These are phyloP conservation scores for Phalaenopsis hybrid DNA, from an alignment of 116 monocot genomes.

Conservation along the genomic window DNA sequence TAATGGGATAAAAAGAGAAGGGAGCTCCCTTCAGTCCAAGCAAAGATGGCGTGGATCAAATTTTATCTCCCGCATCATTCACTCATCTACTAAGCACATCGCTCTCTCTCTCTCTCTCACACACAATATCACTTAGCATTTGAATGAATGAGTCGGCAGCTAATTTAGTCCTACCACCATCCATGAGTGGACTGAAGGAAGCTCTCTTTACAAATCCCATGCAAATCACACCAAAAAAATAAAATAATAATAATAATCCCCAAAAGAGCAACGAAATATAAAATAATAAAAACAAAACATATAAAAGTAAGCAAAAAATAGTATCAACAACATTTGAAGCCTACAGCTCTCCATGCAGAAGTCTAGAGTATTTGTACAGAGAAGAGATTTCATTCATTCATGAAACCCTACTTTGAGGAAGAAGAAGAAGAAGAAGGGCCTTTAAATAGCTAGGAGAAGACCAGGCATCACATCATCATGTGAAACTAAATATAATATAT, in stretches of 20 bases:
- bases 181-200: constrained; percentile 56
- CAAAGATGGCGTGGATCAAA: constrained; percentile 21
- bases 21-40: constrained; percentile 75
- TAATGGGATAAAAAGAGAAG: constrained; percentile 6
- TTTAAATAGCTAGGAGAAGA: constrained; percentile 3
- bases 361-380: not conserved
- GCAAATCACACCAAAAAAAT: not conserved
- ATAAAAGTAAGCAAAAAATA: not conserved
- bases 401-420: constrained; percentile 1
- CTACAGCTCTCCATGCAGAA: not conserved
- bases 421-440: not conserved
- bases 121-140: constrained; percentile 23
- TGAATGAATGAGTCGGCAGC: constrained; percentile 64
- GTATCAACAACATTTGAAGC: too few species aligned
- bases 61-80: constrained; percentile 60
- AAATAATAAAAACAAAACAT: not conserved
- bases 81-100: constrained; percentile 40
- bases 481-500: not conserved
- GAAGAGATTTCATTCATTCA: not conserved
- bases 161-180: constrained; percentile 27
- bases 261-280: not conserved
- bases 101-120: not conserved
- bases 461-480: not conserved
- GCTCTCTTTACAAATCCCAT: constrained; percentile 31
- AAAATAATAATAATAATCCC: not conserved